Evolutionary conservation across 768 basidiomycete species (phyloP), one percentile per base, ranked within the genome.

Genomic region (Rhodotorula sphaerocarpa): DNA sequence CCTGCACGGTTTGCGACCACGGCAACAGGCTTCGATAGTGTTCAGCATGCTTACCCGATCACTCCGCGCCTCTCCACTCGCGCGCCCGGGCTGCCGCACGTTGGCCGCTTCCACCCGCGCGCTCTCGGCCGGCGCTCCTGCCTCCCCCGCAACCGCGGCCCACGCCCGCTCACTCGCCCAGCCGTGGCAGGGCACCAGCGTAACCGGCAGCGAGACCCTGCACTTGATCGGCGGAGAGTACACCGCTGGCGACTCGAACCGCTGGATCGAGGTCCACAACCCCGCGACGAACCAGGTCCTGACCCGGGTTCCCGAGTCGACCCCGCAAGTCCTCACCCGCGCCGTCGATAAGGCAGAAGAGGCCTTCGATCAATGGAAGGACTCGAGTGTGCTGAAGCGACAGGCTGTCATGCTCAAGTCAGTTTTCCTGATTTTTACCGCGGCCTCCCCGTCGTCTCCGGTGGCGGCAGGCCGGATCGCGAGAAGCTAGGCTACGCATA

Each of bases 221-320:
- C 91, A 90, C 75, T 90, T 86, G 76, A 87, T 96, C 61, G 86
- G 83, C 18, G 93, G 92, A 14, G 81, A 90, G 76, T 97, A 91
- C 71, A 80, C 86, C 14, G 86, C 92, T 70, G 90, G 88, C 77
- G 82, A 82, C 71, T 76, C 86, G 25, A 75, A 79, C 3, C 79
- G 86, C 63, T 96, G 87, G 87, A 82, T 89, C 63, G 89, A 93
- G 50, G 82, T 95, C 6, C 77, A 84, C 55, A 93, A 97, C 77
- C 93, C 92, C 88, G 85, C 90, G 7, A 90, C 92, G 0, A 92
- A 99, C 79, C 85, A 89, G 0, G 72, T 96, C 31, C 82, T 99
- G 67, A 87, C 87, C 36, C 82, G 82, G 23, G 91, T 93, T 10
- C 93, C 93, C 12, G 87, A 96, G 76, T 90, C 90, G 1, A 88